phyloP scores from a whole-genome alignment of 2,329 filamentous ascomycete species.

The Phialocephala sp. region DNA sequence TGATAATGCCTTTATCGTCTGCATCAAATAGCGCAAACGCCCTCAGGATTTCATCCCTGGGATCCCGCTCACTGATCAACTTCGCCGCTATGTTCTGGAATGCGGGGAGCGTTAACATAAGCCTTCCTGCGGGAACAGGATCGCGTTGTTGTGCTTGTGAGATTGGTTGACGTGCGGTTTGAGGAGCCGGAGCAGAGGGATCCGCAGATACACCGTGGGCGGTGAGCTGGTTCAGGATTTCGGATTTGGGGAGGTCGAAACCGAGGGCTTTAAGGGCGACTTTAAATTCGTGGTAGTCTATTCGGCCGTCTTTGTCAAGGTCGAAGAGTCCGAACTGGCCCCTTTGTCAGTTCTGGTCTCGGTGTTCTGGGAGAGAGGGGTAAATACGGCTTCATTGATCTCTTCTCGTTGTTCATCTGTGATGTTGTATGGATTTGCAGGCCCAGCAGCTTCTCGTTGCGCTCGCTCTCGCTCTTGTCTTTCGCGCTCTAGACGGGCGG shows the following conservation, averaged over 20 bases:
- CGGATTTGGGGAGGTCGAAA: conserved; percentile 86
- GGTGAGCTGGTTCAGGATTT: conserved; percentile 81
- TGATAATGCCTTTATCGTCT: conserved; percentile 89
- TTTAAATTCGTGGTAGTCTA: conserved; percentile 98
- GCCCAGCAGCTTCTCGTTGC: conserved; percentile 31
- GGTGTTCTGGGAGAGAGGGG: background rate
- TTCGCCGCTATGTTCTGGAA: conserved; percentile 81
- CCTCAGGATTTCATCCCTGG: conserved; percentile 86
- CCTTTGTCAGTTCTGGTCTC: conserved; percentile 4
- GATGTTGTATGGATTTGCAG: conserved; percentile 51
- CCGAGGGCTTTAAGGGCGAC: conserved; percentile 95
- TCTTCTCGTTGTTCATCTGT: conserved; percentile 91
- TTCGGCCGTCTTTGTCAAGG: conserved; percentile 89
- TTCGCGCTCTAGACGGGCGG: conserved; percentile 48
- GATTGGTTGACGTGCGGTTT: conserved; percentile 5
- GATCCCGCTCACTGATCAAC: conserved; percentile 82
- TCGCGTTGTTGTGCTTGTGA: conserved; percentile 50
- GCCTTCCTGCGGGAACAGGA: conserved; percentile 55
- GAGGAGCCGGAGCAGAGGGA: conserved; percentile 51
- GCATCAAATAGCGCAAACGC: conserved; percentile 95
- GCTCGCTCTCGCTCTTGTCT: conserved; percentile 43
- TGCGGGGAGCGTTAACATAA: conserved; percentile 73
- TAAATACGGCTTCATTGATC: conserved; percentile 87
- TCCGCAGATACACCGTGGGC: conserved; percentile 74
- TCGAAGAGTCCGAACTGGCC: conserved; percentile 90